These are phyloP conservation scores for Citeromyces matritensis DNA, from an alignment of 805 yeast genomes.

Conservation along the genomic window DNA sequence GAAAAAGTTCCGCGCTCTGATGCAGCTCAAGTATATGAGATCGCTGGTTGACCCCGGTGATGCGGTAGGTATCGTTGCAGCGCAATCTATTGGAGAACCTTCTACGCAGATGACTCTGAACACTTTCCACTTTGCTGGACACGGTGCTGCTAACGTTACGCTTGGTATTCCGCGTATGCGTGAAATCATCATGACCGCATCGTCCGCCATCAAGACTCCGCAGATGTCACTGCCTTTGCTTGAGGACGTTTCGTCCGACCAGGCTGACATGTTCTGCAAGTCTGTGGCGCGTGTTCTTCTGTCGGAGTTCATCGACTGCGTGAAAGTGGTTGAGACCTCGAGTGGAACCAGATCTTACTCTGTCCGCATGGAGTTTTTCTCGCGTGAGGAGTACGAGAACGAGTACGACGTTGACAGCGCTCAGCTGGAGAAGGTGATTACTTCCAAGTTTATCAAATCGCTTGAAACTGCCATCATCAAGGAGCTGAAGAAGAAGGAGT, in stretches of 20 bases:
- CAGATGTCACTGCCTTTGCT: conserved; percentile 90
- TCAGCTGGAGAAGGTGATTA: conserved; percentile 58
- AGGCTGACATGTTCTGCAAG: conserved; percentile 89
- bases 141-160: conserved; percentile 99
- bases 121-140: conserved; percentile 98
- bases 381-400: conserved; percentile 58
- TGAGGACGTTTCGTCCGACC: conserved; percentile 65
- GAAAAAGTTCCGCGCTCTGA: conserved; percentile 85
- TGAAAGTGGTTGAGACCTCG: conserved; percentile 78
- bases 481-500: conserved; percentile 51
- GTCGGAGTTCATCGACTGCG: conserved; percentile 79
- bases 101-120: conserved; percentile 97
- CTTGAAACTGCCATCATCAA: conserved; percentile 63
- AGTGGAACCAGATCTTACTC: conserved; percentile 63
- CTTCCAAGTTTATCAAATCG: conserved; percentile 46
- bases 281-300: conserved; percentile 72
- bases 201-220: conserved; percentile 92
- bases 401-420: conserved; percentile 83
- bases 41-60: conserved; percentile 94
- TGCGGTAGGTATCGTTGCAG: conserved; percentile 95
- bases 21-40: conserved; percentile 98
- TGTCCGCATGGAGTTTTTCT: conserved; percentile 63
- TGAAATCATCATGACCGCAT: conserved; percentile 99
- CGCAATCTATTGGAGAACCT: conserved; percentile 98
- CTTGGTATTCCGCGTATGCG: conserved; percentile 99